Base-by-base conservation (phyloP, 23 red algal genomes). In the Pyropia yezoensis region DNA sequence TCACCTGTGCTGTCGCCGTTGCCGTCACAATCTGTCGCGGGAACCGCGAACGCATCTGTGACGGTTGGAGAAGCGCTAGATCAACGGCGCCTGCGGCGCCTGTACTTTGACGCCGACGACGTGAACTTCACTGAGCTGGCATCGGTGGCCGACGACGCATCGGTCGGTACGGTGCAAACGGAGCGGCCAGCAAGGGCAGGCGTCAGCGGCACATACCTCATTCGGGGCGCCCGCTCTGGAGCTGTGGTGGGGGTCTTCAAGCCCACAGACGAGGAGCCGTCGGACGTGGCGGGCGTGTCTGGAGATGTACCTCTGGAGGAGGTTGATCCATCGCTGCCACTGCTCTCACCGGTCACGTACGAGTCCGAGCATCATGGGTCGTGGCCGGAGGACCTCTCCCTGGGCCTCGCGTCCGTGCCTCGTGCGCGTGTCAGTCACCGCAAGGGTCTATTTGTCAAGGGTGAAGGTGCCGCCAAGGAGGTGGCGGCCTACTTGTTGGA, bases 401-500 rank as follows among this genome's bases (percentile, higher is more conserved):
- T 63, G 60, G 75, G 75, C 49, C 61, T 68, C 0, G 69, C 75
- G 9, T 70, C 66, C 15, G 27, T 52, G 19, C 23, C 57, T 9
- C 27, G 23, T 26, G 27, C 27, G 1, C 23, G 23, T 61, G 23
- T 27, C 27, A 26, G 59, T 54, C 34, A 66, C 58, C 63, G 63
- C 50, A 17, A 77, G 63, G 49, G 53, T 76, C n/a, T 71, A 62
- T 96, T 96, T 69, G 60, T 78, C 45, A 22, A 72, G 51, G 94
- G 84, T 9, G 82, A 90, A 61, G 83, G 94, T 2, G 86, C 87
- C 24, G 83, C 77, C 65, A 90, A 88, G 59, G 94, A 98, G 57
- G 75, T 85, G 18, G 94, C 94, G 19, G 94, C 85, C 1, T 98
- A 98, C 55, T 63, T 98, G n/a, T 54, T 98, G 53, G 94, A 98